Base-by-base conservation (phyloP, 2,329 filamentous ascomycete species). In the Pseudogymnoascus sp. region DNA sequence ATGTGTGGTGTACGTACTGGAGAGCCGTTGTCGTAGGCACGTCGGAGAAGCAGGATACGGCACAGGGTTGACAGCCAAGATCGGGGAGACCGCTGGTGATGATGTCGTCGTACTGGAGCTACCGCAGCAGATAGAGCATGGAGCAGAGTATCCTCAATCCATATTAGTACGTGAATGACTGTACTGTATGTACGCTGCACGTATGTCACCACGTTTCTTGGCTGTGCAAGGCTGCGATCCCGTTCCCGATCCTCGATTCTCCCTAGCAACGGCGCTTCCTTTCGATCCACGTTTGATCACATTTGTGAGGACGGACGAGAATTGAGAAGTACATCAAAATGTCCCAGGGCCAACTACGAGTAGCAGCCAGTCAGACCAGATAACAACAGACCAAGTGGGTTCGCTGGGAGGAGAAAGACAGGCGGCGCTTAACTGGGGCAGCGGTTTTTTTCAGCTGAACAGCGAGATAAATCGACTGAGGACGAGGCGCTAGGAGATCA, bases 271-370 rank as follows among this genome's bases (percentile, higher is more conserved):
- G 47, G 47, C 47, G 47, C 47, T 18, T 33, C 35, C n/a, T 18
- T 18, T 28, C 20, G 47, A 18, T 33, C 47, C 47, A 53, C 47
- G 47, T 33, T 33, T 53, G 47, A 18, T 53, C 47, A 18, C 25
- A 3, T 33, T 53, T 33, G 47, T 53, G 47, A 33, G 9, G 47
- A 33, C 25, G 9, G 47, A 53, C n/a, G 47, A 53, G 28, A 12
- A 25, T 53, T n/a, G 9, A 53, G 47, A 53, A 53, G 47, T 53
- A 53, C 47, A 53, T 53, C 47, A n/a, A 53, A 53, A 53, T 53
- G 8, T 33, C 47, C 47, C 25, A 28, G n/a, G 11, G 25, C 47
- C 47, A 25, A 53, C 47, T n/a, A 5, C 18, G 18, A 18, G 18
- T 18, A 14, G 20, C 25, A 53, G n/a, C 47, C 47, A 53, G 47